Evolutionary conservation across 2,329 filamentous ascomycete species (phyloP), one percentile per base, ranked within the genome.

Genomic region (Fusarium sp.): DNA sequence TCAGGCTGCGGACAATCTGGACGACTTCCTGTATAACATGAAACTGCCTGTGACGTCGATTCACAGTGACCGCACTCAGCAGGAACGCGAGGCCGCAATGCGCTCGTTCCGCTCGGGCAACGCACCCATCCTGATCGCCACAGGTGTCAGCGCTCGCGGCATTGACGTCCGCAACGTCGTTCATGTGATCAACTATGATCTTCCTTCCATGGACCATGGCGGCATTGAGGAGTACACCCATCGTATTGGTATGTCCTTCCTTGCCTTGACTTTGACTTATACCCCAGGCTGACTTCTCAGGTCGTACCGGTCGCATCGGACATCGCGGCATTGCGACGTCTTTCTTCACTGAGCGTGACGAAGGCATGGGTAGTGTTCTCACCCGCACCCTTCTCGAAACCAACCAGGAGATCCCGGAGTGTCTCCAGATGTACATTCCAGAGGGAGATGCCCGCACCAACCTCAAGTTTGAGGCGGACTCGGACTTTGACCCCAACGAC

Each of bases 191-290:
- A 98, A 99, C 84, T 98, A 92, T 76, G 95, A 98, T 70, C 85
- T 98, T 2, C 96, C 96, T 0, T 91, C 87, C 6, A 83, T 87
- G 49, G 85, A 90, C 1, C 88, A 96, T 75, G 95, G 94, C n/a
- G 96, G 95, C 3, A 97, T 98, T 64, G 91, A 94, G 57, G 96
- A 98, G 81, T 99, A 98, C 77, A 91, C 93, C 29, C 96, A 99
- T 80, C 94, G 96, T 14, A 98, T 98, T 80, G 96, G 93, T 94
- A 90, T 83, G 87, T 79, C 27, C 14, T 22, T 17, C 10, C 38
- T n/a, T 27, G n/a, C 56, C 49, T 27, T 6, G 6, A 27, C 31
- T 24, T 46, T 20, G 29, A 22, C n/a, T 38, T 5, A n/a, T 61
- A 24, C 5, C 11, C 35, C 64, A 75, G 62, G 74, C 64, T 62